Base-by-base conservation (phyloP, 345 rosid genomes). In the Camelina neglecta region DNA sequence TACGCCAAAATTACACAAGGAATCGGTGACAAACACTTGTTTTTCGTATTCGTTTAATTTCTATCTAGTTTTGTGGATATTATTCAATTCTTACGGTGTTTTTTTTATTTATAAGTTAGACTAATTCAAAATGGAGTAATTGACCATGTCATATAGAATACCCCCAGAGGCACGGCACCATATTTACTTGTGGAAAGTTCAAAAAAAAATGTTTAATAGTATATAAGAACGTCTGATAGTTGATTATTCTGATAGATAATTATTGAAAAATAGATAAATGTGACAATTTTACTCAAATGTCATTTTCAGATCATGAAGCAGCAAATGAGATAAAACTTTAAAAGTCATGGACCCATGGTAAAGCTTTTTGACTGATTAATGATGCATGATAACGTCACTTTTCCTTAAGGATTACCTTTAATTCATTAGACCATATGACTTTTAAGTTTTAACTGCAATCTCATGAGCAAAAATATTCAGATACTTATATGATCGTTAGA, bases 81-180 rank as follows among this genome's bases (percentile, higher is more conserved):
- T 69, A 13, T 53, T 18, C 35, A 18, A 39, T 39, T 26, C 18
- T 54, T 39, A 53, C 11, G 62, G 29, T 3, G 6, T 31, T 33
- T 39, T 55, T 15, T 7, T 8, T 35, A 7, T 35, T 0, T 11
- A 11, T 0, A 9, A 70, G 51, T 47, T 71, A 71, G 71, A 77
- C 72, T 41, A 7, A 51, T 56, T 71, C 72, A 71, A 77, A 57
- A 39, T 29, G 31, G 16, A 49, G 23, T 26, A 29, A 39, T 77
- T 65, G 81, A 77, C 81, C 73, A 65, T 26, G 44, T 77, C 72
- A 48, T 45, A 65, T 16, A 26, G 5, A 62, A 64, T 60, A 55
- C 12, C 76, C 47, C 41, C 3, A 31, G 31, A 29, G 76, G 54
- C 49, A 77, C 80, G 76, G 76, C 67, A 57, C 41, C 31, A 44